A percentile compares a stretch with the other conserved stretches of the same genome.
Evolutionary conservation across 2,329 filamentous ascomycete species (phyloP).

Genomic region (Coniochaeta hoffmannii): DNA sequence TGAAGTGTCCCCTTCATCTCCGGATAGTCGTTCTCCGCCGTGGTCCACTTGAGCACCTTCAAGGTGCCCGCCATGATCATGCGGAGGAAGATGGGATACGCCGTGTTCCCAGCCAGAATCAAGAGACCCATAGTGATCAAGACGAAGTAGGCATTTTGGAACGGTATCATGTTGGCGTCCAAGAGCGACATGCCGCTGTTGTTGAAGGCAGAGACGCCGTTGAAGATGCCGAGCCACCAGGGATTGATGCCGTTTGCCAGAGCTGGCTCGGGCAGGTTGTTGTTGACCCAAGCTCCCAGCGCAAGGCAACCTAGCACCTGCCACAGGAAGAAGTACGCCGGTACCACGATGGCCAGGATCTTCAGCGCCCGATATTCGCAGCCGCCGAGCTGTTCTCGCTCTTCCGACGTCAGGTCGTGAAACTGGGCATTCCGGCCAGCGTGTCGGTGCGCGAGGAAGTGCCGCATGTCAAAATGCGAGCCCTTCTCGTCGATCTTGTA

Average conservation of each 20-base stretch:
- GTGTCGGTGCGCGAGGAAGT: slow-evolving; percentile 27
- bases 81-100: slow-evolving; percentile 56
- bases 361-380: slow-evolving; percentile 57
- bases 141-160: slow-evolving; percentile 44
- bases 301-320: slow-evolving; percentile 52
- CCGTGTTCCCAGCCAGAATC: slow-evolving; percentile 59
- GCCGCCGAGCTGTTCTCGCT: slow-evolving; percentile 52
- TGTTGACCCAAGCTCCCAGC: slow-evolving; percentile 53
- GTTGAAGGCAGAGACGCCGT: slow-evolving; percentile 61
- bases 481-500: slow-evolving; percentile 5
- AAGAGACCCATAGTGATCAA: slow-evolving; percentile 47
- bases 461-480: slow-evolving; percentile 14
- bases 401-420: slow-evolving; percentile 40
- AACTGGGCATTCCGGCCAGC: slow-evolving; percentile 48
- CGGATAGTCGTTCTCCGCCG: slow-evolving; percentile 24
- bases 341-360: slow-evolving; percentile 51
- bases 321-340: slow-evolving; percentile 51
- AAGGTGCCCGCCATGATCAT: slow-evolving; percentile 48
- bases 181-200: slow-evolving; percentile 64
- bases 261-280: slow-evolving; percentile 40
- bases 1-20: slow-evolving; percentile 41
- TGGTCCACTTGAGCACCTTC: slow-evolving; percentile 30
- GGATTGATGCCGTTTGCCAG: slow-evolving; percentile 51
- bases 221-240: slow-evolving; percentile 64
- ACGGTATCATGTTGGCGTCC: slow-evolving; percentile 58